Base-by-base conservation (phyloP, 148 eudicot genomes). In the Drosera capensis region DNA sequence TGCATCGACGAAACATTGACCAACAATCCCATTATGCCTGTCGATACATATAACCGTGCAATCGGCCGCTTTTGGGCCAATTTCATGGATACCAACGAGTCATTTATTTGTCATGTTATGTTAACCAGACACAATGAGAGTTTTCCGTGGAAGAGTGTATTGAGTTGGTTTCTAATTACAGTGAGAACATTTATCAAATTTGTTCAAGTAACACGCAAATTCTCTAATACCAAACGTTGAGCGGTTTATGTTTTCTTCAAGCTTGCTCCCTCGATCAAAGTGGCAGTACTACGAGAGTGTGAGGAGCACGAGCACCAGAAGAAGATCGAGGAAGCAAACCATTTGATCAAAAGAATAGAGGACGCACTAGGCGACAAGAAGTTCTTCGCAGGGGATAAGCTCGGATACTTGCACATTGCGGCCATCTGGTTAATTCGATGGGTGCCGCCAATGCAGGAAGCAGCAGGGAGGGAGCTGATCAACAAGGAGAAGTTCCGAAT, bases 41-140 rank as follows among this genome's bases (percentile, higher is more conserved):
- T 37, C 2, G 65, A 71, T 56, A 62, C 82, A 23, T 56, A 56
- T 41, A 49, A 65, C 0, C 43, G 63, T 40, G 67, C 82, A 34
- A 12, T 21, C 43, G 70, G 72, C 12, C 66, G 82, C 0, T 71
- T 76, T 36, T 76, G 74, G 82, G 64, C 67, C 20, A 68, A 57
- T 23, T 71, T 70, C 28, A 39, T 75, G 0, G 68, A 63, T 40
- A 1, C 11, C 8, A 31, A 0, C 21, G 2, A 34, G 5, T 28
- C 5, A 28, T 28, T 34, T 34, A 11, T 11, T 34, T 1, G n/a
- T 34, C 14, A 0, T 28, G 0, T 34, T 34, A n/a, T n/a, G n/a
- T n/a, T n/a, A n/a, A n/a, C n/a, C n/a, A n/a, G n/a, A n/a, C n/a
- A n/a, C n/a, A n/a, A n/a, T n/a, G n/a, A n/a, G n/a, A n/a, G n/a